Conservation (phyloP, 1,284 basidiomycete species). For the Marasmius fiardii region DNA sequence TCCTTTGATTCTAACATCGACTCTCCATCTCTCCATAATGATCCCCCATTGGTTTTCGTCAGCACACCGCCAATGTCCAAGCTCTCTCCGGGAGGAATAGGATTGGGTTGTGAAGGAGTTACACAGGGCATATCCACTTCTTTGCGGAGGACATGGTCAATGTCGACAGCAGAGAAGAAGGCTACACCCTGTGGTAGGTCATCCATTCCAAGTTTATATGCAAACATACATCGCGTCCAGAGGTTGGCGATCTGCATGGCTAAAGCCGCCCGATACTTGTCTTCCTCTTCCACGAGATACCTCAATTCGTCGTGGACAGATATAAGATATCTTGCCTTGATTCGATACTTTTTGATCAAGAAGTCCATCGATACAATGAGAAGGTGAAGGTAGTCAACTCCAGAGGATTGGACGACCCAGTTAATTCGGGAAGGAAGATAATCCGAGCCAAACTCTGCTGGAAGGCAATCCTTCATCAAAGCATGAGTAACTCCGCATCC, state of each 20-base stretch:
- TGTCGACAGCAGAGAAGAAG: constrained; percentile 96
- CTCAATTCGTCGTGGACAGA: constrained; percentile 98
- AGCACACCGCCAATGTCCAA: constrained; percentile 74
- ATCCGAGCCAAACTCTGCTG: constrained; percentile 73
- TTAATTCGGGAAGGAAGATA: constrained; percentile 98
- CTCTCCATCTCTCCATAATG: constrained; percentile 53
- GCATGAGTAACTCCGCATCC: constrained; percentile 94
- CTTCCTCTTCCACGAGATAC: constrained; percentile 88
- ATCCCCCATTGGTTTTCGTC: constrained; percentile 62
- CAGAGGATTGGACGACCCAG: constrained; percentile 99
- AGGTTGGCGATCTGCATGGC: constrained; percentile 95
- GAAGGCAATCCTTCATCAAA: constrained; percentile 85
- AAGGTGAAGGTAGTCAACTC: constrained; percentile 97
- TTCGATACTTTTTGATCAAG: constrained; percentile 78
- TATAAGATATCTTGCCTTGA: constrained; percentile 91
- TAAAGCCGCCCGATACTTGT: constrained; percentile 86
- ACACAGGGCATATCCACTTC: constrained; percentile 96
- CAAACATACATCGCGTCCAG: constrained; percentile 93
- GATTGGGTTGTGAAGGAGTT: constrained; percentile 86
- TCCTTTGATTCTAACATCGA: constrained; percentile 40
- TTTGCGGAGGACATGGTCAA: constrained; percentile 90
- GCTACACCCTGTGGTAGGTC: constrained; percentile 93
- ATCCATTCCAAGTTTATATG: constrained; percentile 92
- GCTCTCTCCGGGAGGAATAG: constrained; percentile 85
- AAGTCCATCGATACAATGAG: constrained; percentile 96